Evolutionary conservation across 2,329 filamentous ascomycete genomes (phyloP).

Genomic region (Fusarium veterinarium): DNA sequence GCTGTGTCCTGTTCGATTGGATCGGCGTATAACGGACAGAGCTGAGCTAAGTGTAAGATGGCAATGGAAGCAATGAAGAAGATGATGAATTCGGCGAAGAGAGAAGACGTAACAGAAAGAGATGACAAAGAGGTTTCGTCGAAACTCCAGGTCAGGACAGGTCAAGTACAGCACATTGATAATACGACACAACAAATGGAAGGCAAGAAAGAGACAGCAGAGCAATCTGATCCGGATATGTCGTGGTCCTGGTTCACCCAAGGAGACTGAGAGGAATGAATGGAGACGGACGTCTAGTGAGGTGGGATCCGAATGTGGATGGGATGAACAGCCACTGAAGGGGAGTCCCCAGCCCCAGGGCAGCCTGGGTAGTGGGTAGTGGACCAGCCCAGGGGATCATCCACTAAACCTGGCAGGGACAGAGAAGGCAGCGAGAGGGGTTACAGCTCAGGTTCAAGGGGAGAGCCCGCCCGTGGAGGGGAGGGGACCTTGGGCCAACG

Average conservation of each 20-base stretch:
- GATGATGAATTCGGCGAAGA: background rate
- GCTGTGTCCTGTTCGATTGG: constrained; percentile 22
- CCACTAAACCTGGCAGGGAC: constrained; percentile 32
- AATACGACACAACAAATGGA: constrained; percentile 12
- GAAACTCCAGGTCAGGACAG: background rate
- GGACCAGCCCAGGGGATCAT: constrained; percentile 23
- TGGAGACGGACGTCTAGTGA: constrained; percentile 25
- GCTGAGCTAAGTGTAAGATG: constrained; percentile 17
- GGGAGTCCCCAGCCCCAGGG: constrained; percentile 16
- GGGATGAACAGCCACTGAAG: constrained; percentile 39
- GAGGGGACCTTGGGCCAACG: constrained; percentile 11
- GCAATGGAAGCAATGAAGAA: constrained; percentile 9
- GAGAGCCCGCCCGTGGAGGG: background rate
- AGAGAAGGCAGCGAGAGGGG: constrained; percentile 25
- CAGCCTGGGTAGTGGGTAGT: background rate
- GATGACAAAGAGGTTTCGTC: constrained; percentile 13
- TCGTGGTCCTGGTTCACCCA: constrained; percentile 35
- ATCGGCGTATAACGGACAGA: constrained; percentile 27
- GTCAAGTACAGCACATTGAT: background rate
- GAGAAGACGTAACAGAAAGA: constrained; percentile 18
- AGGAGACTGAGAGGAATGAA: constrained; percentile 41
- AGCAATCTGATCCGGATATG: constrained; percentile 37
- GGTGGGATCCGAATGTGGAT: constrained; percentile 41
- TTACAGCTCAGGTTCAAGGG: constrained; percentile 32
- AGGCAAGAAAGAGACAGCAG: constrained; percentile 33